Percentiles rank a stretch among this genome's conserved stretches.
Conservation (phyloP, 768 basidiomycete species). For the Paxillus involutus region DNA sequence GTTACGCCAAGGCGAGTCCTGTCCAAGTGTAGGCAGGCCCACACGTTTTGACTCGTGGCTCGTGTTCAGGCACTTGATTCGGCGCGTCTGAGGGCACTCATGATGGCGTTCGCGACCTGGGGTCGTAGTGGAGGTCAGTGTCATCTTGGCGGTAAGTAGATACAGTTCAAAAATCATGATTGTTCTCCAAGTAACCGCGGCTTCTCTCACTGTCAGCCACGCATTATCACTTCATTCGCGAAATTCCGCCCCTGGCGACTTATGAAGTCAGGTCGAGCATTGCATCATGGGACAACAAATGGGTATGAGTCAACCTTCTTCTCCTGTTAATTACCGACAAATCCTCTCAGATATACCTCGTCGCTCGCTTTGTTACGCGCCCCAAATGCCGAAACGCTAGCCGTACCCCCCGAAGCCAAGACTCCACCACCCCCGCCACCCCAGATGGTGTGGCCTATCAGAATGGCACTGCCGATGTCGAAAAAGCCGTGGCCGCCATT, state of each 20-base stretch:
- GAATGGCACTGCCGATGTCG: constrained; percentile 12
- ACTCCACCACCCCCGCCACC: constrained; percentile 23
- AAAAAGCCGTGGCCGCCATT: constrained; percentile 13
- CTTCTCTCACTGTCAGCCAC: constrained; percentile 42
- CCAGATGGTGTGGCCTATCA: constrained; percentile 6
- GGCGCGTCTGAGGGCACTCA: constrained; percentile 47
- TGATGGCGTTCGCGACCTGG: constrained; percentile 55
- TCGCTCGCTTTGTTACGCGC: constrained; percentile 63
- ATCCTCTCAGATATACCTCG: constrained; percentile 52
- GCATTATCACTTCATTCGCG: constrained; percentile 66
- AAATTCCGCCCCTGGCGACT: constrained; percentile 60
- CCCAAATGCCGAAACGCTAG: constrained; percentile 27
- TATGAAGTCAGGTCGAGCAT: constrained; percentile 63
- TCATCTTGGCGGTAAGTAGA: constrained; percentile 44
- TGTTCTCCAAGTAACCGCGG: neutral
- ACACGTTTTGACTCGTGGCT: neutral
- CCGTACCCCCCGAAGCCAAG: constrained; percentile 24
- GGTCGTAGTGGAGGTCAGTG: constrained; percentile 61
- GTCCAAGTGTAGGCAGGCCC: too few species aligned
- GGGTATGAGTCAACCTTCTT: constrained; percentile 41
- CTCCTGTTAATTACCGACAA: neutral
- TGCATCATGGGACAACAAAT: constrained; percentile 75
- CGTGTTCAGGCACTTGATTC: constrained; percentile 40
- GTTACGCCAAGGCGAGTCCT: constrained; percentile 64
- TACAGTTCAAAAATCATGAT: too few species aligned